Evolutionary conservation across 2,329 filamentous ascomycete genomes (phyloP).

Genomic region (Ilyonectria robusta): DNA sequence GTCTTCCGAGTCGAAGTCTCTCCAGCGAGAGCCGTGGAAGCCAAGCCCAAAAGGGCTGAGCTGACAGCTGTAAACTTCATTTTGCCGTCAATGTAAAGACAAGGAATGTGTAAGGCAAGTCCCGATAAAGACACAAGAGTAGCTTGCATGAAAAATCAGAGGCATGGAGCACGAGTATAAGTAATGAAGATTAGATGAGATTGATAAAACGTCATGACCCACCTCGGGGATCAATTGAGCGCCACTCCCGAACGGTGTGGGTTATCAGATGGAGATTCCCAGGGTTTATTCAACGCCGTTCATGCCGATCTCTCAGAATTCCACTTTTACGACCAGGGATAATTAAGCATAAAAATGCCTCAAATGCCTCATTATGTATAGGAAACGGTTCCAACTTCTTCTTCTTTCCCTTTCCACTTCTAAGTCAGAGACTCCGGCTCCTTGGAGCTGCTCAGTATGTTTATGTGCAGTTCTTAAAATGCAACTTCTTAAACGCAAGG

Average conservation of each 20-base stretch:
- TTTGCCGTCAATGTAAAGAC: neutral
- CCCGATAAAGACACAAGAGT: neutral
- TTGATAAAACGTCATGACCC: slow-evolving; percentile 39
- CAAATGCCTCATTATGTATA: slow-evolving; percentile 15
- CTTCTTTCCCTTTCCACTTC: neutral
- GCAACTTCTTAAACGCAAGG: neutral
- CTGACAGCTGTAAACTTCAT: slow-evolving; percentile 34
- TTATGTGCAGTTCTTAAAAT: neutral
- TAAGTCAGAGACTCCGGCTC: neutral
- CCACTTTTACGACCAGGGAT: neutral
- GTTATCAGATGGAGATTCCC: slow-evolving; percentile 31
- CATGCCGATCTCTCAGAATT: slow-evolving; percentile 29
- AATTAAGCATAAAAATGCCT: slow-evolving; percentile 15
- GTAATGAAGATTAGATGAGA: slow-evolving; percentile 41
- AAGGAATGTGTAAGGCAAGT: neutral
- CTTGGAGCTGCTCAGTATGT: neutral
- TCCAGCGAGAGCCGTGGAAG: slow-evolving; percentile 26
- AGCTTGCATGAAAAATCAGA: neutral
- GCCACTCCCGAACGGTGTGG: slow-evolving; percentile 31
- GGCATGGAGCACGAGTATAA: slow-evolving; percentile 6
- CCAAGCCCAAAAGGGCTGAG: slow-evolving; percentile 33
- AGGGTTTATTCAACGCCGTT: slow-evolving; percentile 13
- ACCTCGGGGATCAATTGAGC: slow-evolving; percentile 6
- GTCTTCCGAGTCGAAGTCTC: slow-evolving; percentile 27
- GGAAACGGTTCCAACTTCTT: neutral